phyloP scores from a whole-genome alignment of 2,329 filamentous ascomycete genomes.

The Biscogniauxia sp. region DNA sequence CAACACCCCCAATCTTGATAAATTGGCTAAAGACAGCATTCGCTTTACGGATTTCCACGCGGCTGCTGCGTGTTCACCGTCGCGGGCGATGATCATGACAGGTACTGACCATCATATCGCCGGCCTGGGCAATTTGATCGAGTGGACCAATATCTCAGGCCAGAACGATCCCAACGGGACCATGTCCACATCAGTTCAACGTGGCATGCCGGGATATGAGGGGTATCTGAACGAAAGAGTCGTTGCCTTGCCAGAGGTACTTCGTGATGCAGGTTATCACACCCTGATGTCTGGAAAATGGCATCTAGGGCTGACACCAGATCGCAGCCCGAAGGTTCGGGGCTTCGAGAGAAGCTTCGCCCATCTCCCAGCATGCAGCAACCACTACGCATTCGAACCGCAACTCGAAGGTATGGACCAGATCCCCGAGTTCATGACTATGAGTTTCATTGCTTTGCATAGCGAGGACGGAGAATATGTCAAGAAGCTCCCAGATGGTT shows the following conservation, averaged over 20 bases:
- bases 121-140: conserved; percentile 57
- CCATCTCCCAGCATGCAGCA: conserved; percentile 58
- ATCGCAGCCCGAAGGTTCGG: conserved; percentile 52
- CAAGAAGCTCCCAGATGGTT: conserved; percentile 46
- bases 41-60: conserved; percentile 65
- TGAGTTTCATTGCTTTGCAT: conserved; percentile 39
- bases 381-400: conserved; percentile 53
- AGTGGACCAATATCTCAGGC: conserved; percentile 43
- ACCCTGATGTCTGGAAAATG: conserved; percentile 63
- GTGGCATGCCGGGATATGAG: conserved; percentile 60
- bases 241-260: conserved; percentile 55
- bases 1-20: conserved; percentile 57
- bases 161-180: conserved; percentile 33
- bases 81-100: conserved; percentile 64
- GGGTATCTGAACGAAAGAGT: conserved; percentile 62
- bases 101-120: conserved; percentile 61
- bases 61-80: conserved; percentile 63
- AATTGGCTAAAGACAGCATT: conserved; percentile 48
- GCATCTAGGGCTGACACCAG: conserved; percentile 59
- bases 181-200: conserved; percentile 40
- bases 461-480: conserved; percentile 38
- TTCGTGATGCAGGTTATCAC: conserved; percentile 57
- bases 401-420: conserved; percentile 36
- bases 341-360: conserved; percentile 61
- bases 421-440: conserved; percentile 39